Evolutionary conservation across 2,329 filamentous ascomycete genomes (phyloP).

Genomic region (Periglandula ipomoeae): DNA sequence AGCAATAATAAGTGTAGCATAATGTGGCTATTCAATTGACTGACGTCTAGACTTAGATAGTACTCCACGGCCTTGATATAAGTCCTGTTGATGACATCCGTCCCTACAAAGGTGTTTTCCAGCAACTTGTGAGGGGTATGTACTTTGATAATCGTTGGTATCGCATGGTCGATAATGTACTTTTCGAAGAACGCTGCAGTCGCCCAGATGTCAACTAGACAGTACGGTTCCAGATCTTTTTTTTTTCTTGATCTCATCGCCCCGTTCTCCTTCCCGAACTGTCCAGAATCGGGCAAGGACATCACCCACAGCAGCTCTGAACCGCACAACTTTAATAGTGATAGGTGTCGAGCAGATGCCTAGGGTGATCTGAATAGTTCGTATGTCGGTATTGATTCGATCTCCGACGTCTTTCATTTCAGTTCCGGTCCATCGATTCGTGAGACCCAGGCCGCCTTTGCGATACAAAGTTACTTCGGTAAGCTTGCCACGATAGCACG

Average conservation of each 20-base stretch:
- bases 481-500: slow-evolving; percentile 35
- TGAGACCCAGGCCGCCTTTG: slow-evolving; percentile 33
- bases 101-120: background rate
- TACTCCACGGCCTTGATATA: slow-evolving; percentile 14
- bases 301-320: slow-evolving; percentile 28
- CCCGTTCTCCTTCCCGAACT: slow-evolving; percentile 15
- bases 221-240: slow-evolving; percentile 29
- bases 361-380: slow-evolving; percentile 29
- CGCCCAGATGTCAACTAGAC: slow-evolving; percentile 27
- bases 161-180: slow-evolving; percentile 25
- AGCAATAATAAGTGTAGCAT: no score
- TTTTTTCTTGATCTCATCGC: slow-evolving; percentile 15
- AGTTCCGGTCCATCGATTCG: slow-evolving; percentile 31
- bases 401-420: slow-evolving; percentile 32
- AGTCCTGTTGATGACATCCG: slow-evolving; percentile 14
- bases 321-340: slow-evolving; percentile 30
- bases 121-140: slow-evolving; percentile 6
- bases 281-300: slow-evolving; percentile 29
- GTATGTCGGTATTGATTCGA: slow-evolving; percentile 16
- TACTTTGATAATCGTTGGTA: slow-evolving; percentile 18
- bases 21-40: no score
- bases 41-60: slow-evolving; percentile 16
- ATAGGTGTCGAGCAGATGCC: slow-evolving; percentile 28
- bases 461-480: slow-evolving; percentile 32
- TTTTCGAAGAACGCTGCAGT: slow-evolving; percentile 24